phyloP scores from a whole-genome alignment of 2,329 filamentous ascomycete genomes.

The Hymenoscyphus albidus region DNA sequence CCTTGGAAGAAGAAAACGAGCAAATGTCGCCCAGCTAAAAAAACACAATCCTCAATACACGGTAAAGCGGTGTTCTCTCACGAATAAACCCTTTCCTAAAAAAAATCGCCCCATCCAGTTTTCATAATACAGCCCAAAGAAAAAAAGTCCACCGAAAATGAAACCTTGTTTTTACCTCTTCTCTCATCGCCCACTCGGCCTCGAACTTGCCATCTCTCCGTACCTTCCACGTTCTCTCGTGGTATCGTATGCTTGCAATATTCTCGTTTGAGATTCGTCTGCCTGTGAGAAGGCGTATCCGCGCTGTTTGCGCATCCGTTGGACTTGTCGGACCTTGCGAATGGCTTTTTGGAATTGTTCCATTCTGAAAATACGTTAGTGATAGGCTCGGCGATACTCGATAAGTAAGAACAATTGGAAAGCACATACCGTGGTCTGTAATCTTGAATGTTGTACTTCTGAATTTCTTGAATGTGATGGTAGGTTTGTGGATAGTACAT shows the following conservation, averaged over 20 bases:
- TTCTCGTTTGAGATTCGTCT: conserved; percentile 90
- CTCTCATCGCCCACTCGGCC: conserved; percentile 17
- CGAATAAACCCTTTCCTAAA: conserved; percentile 2
- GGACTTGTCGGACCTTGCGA: conserved; percentile 94
- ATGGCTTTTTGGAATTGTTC: conserved; percentile 99
- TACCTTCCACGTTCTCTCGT: conserved; percentile 87
- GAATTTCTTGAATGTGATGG: conserved; percentile 98
- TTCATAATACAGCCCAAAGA: conserved; percentile 5
- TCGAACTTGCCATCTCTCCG: conserved; percentile 73
- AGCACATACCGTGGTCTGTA: conserved; percentile 79
- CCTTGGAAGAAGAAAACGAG: neutral
- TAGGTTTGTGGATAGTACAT: conserved; percentile 97
- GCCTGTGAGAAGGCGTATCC: conserved; percentile 98
- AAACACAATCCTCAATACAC: neutral
- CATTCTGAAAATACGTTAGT: conserved; percentile 61
- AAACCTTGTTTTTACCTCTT: neutral
- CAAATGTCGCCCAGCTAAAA: neutral
- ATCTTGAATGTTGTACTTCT: conserved; percentile 99
- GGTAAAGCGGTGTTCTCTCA: neutral
- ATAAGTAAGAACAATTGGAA: neutral
- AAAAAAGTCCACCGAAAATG: neutral
- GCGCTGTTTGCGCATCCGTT: conserved; percentile 98
- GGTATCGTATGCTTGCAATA: conserved; percentile 96
- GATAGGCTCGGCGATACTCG: neutral
- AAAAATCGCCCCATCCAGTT: neutral